Conservation (phyloP, 2,329 filamentous ascomycete genomes). For the Sordariomycetes sp. region DNA sequence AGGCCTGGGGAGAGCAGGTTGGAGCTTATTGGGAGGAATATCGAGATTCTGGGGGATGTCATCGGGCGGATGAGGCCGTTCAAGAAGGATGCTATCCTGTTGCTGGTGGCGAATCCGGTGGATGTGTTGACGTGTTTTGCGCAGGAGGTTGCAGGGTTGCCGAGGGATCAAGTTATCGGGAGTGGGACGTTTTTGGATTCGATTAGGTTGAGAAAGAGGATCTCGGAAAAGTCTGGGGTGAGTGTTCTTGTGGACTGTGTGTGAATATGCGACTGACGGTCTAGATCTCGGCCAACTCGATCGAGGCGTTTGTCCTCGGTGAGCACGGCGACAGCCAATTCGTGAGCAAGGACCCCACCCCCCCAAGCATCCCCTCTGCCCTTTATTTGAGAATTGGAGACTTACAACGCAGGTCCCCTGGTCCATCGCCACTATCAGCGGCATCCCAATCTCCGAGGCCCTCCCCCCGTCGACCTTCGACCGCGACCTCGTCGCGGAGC, state of each 20-base stretch:
- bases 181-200: conserved; percentile 4
- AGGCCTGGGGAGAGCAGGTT: conserved; percentile 2
- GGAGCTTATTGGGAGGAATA: conserved; percentile 4
- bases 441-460: conserved; percentile 1
- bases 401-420: conserved; percentile 2
- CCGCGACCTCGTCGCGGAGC: neutral
- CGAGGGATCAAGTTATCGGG: conserved; percentile 3
- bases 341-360: too few relatives aligned
- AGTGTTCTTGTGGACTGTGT: neutral
- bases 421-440: conserved; percentile 2
- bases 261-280: neutral
- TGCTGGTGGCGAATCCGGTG: conserved; percentile 4
- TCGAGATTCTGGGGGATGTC: conserved; percentile 1
- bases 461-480: conserved; percentile 1
- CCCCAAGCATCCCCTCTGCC: too few relatives aligned
- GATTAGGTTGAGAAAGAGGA: conserved; percentile 1
- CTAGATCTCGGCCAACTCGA: conserved; percentile 3
- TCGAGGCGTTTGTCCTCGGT: conserved; percentile 3
- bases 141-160: conserved; percentile 3
- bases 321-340: conserved; percentile 6
- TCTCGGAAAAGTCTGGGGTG: conserved; percentile 3
- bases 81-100: neutral
- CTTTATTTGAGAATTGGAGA: too few relatives aligned
- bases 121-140: conserved; percentile 4
- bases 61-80: conserved; percentile 2